Evolutionary conservation across 768 basidiomycete species (phyloP), one percentile per base, ranked within the genome.

Genomic region (Mycena latifolia): DNA sequence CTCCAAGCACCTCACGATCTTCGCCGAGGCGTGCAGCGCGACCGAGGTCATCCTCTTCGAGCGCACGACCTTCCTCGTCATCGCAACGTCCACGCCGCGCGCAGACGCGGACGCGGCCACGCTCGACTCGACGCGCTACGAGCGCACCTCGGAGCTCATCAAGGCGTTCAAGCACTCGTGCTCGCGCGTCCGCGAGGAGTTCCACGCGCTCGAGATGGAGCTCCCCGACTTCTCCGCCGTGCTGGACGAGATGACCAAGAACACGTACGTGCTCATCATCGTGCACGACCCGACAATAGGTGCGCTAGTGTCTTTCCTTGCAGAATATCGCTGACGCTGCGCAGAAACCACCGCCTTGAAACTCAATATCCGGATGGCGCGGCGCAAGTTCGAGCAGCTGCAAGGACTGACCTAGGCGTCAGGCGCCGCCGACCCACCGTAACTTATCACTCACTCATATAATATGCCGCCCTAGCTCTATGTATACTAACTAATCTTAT

Each of bases 31-130:
- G 1, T 96, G 95, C 75, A 91, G 87, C 67, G 96, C 96, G 8
- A 93, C 92, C 0, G 98, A 99, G 78, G 94, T 95, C 62, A 91
- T 99, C 72, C 88, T 98, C 43, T 99, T 99, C 72, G 98, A 99
- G 76, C 92, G 94, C 55, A 96, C 96, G 11, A 99, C 98, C 33
- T 99, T 99, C 82, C 92, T 99, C 58, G 96, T 99, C 71, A 96
- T 99, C 68, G 95, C 97, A 6, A 93, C 93, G 3, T 92, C 92
- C 24, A 86, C 77, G 71, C 82, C 71, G 71, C 71, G 82, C 71
- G 71, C 85, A n/a, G n/a, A n/a, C 74, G 75, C 83, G 33, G 33
- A 82, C 24, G 63, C 73, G 25, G 84, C 85, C 55, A 76, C 84
- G 60, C 82, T 94, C 61, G 84, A 89, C 61, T 79, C 90, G 7